Evolutionary conservation across 2,329 filamentous ascomycete species (phyloP).

Genomic region (Hypoxylon sp.): DNA sequence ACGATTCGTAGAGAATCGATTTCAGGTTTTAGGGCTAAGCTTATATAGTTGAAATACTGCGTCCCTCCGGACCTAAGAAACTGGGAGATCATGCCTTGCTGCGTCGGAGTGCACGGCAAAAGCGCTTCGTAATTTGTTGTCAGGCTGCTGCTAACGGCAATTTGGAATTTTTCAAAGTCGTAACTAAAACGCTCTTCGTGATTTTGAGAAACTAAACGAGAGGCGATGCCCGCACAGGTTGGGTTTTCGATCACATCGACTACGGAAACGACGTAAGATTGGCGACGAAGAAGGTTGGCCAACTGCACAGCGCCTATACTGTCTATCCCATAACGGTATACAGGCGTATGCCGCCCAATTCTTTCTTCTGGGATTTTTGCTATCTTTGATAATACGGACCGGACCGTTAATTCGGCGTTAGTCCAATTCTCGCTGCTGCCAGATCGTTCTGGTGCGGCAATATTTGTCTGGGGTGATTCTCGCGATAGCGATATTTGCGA

Average conservation of each 20-base stretch:
- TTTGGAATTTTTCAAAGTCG: conserved; percentile 60
- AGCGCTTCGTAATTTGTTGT: conserved; percentile 67
- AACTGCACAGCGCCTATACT: conserved; percentile 90
- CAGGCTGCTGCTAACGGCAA: conserved; percentile 53
- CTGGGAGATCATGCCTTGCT: conserved; percentile 83
- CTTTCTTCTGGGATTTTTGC: conserved; percentile 65
- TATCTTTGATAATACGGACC: conserved; percentile 71
- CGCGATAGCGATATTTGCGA: conserved; percentile 47
- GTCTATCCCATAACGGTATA: conserved; percentile 91
- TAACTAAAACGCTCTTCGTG: conserved; percentile 47
- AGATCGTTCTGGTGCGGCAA: conserved; percentile 23
- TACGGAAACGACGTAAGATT: conserved; percentile 72
- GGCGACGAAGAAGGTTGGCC: conserved; percentile 74
- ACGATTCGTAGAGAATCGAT: conserved; percentile 61
- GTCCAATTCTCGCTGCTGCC: conserved; percentile 46
- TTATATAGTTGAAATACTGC: conserved; percentile 83
- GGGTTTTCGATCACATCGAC: conserved; percentile 80
- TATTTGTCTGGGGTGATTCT: not conserved
- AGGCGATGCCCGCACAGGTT: conserved; percentile 59
- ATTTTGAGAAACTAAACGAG: conserved; percentile 16
- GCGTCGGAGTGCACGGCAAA: conserved; percentile 83
- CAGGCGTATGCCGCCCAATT: conserved; percentile 76
- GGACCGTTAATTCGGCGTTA: conserved; percentile 66
- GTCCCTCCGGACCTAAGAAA: conserved; percentile 76
- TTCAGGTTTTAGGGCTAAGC: conserved; percentile 63